These are phyloP conservation scores for Amanita pallidorosea DNA, from an alignment of 768 basidiomycete species.

Conservation along the genomic window DNA sequence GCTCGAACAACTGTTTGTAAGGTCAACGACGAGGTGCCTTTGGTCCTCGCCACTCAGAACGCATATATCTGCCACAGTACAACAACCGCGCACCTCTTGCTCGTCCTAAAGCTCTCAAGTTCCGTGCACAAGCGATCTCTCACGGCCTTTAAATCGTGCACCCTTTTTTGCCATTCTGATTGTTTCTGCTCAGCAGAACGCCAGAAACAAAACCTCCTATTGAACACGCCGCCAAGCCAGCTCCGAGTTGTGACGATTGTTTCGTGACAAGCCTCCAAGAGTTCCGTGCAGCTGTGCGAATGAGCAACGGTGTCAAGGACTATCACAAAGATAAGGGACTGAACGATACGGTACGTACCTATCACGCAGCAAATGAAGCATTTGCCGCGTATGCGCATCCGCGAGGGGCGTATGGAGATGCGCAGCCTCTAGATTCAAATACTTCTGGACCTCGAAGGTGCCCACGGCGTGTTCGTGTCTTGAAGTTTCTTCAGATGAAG, in stretches of 20 bases:
- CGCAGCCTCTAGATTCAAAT: conserved; percentile 55
- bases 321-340: neutral
- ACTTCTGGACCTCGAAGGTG: conserved; percentile 63
- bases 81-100: conserved; percentile 32
- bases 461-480: conserved; percentile 48
- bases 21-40: conserved; percentile 49
- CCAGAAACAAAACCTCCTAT: conserved; percentile 28
- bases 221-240: conserved; percentile 38
- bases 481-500: conserved; percentile 21
- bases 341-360: conserved; percentile 27
- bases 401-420: conserved; percentile 38
- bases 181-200: conserved; percentile 17
- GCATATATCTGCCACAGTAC: neutral
- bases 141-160: conserved; percentile 27
- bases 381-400: conserved; percentile 28
- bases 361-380: conserved; percentile 32
- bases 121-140: conserved; percentile 22
- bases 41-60: neutral
- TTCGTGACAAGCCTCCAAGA: conserved; percentile 32
- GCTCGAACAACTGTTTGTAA: conserved; percentile 41
- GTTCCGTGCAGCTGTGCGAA: conserved; percentile 33
- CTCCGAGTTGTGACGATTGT: conserved; percentile 29
- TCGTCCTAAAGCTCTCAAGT: conserved; percentile 36
- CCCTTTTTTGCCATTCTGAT: conserved; percentile 18
- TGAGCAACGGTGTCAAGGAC: neutral